phyloP scores from a whole-genome alignment of 148 eudicot species.

The Camellia sinensis region DNA sequence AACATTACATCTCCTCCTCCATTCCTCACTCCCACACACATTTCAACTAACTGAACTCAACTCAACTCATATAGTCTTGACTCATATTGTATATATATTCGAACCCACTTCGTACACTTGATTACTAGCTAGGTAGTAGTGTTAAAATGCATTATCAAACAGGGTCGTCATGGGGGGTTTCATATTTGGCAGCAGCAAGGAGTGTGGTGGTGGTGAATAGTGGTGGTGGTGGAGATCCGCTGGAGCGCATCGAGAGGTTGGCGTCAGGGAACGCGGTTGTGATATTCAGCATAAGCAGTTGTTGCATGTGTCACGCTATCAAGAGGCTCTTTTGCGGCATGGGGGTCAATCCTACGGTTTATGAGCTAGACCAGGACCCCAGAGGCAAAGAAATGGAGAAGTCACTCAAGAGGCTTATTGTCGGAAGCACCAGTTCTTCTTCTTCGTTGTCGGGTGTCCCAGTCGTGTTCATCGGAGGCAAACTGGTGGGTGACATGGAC shows the following conservation, averaged over 20 bases:
- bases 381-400: constrained; percentile 22
- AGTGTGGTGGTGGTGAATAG: neutral
- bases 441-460: constrained; percentile 21
- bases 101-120: too few species aligned
- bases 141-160: constrained; percentile 24
- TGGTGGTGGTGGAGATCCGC: constrained; percentile 11
- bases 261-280: constrained; percentile 54
- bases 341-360: constrained; percentile 56
- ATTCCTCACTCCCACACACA: neutral
- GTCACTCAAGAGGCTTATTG: constrained; percentile 18
- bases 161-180: constrained; percentile 14
- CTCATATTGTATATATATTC: too few species aligned
- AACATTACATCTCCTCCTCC: neutral
- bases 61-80: neutral
- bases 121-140: neutral
- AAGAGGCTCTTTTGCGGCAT: constrained; percentile 45
- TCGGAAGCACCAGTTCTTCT: neutral
- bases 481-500: constrained; percentile 55
- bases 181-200: constrained; percentile 1
- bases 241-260: constrained; percentile 43
- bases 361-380: constrained; percentile 42
- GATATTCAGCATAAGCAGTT: constrained; percentile 50
- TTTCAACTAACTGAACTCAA: too few species aligned
- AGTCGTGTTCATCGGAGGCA: constrained; percentile 48
- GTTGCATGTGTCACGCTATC: constrained; percentile 63